Base-by-base conservation (phyloP, 2,329 filamentous ascomycete genomes). In the Ambrosiella cleistominuta region DNA sequence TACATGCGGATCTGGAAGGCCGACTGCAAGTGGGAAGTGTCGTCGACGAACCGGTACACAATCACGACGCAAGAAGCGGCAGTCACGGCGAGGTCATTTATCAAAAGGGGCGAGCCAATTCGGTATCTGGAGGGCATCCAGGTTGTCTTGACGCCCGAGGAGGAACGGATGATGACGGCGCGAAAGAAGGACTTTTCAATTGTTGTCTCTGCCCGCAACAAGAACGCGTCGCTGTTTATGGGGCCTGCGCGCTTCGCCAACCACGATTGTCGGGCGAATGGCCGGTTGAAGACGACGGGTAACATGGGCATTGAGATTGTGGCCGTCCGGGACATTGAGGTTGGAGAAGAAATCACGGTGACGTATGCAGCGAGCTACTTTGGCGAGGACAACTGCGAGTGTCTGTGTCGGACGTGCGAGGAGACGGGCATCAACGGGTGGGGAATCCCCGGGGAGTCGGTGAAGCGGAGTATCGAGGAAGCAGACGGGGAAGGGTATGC, bases 361-460 rank as follows among this genome's bases (percentile, higher is more conserved):
- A 91, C 85, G 0, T 98, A 98, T 66, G 89, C 91, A 27, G 89
- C 95, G 15, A 89, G 88, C 66, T 98, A 98, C 68, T 98, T 98
- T 71, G 93, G 93, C 1, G 83, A 88, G 50, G 82, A 90, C 67
- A 98, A 98, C 64, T 90, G 89, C 69, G 93, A 98, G 67, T 98
- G 93, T 67, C 74, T 98, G 1, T 98, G 93, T 68, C 78, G 79
- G 64, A 93, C 86, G 0, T 98, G 93, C 68, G 93, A 98, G 70
- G 75, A 77, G 19, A 73, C 75, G 2, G 72, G 80, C 59, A 76
- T 78, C 57, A 97, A 96, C 67, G 93, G 93, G 1, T 98, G 94
- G 94, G 78, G 80, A 42, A 77, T 74, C 0, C 72, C 71, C 12
- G 74, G 74, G 3, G 56, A 1, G 70, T 78, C 27, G 11, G 19